Conservation (phyloP, 2,329 filamentous ascomycete species). For the Botryotinia narcissicola region DNA sequence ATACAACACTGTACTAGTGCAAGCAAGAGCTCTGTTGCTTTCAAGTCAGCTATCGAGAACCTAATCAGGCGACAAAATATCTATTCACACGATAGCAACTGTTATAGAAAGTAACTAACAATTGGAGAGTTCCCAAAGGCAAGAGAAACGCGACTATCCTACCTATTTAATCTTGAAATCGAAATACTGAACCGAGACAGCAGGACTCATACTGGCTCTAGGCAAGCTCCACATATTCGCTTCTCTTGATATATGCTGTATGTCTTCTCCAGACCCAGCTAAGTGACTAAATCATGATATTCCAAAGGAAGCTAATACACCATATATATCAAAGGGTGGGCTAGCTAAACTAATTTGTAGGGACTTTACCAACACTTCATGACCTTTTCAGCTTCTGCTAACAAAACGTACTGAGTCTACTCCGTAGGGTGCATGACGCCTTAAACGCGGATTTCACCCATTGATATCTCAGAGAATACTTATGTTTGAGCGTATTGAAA, state of each 20-base stretch:
- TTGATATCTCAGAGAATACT: accelerated
- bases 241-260: neutral
- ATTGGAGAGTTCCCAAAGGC: neutral
- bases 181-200: neutral
- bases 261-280: neutral
- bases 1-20: accelerated
- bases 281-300: no score
- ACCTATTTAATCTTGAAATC: neutral
- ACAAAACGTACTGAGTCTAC: neutral
- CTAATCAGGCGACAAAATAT: accelerated
- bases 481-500: neutral
- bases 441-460: neutral
- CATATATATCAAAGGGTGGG: neutral
- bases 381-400: neutral
- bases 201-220: neutral
- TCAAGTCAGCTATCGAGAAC: neutral
- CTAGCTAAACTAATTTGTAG: neutral
- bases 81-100: neutral
- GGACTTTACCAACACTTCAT: neutral
- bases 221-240: neutral
- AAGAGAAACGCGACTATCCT: neutral
- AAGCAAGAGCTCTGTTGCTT: neutral
- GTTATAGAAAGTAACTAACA: neutral
- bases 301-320: no score
- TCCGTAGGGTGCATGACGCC: accelerated